Conservation (phyloP, 345 rosid genomes). For the Schrenkiella parvula region DNA sequence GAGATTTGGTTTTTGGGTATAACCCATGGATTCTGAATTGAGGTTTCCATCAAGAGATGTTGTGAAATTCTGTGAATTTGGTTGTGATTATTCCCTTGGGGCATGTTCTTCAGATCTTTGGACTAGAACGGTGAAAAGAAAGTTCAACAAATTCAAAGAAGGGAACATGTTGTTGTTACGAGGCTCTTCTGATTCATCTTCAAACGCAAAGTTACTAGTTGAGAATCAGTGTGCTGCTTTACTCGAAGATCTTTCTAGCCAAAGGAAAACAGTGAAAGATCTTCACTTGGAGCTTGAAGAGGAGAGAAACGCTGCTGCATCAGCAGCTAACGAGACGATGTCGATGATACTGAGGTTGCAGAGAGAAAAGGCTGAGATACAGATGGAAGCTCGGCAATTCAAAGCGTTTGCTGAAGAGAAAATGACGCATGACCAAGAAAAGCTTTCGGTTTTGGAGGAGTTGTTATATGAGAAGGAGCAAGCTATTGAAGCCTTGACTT, state of each 20-base stretch:
- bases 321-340: constrained; percentile 92
- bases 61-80: constrained; percentile 51
- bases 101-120: constrained; percentile 24
- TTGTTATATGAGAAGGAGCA: constrained; percentile 79
- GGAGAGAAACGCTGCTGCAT: constrained; percentile 80
- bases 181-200: constrained; percentile 42
- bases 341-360: constrained; percentile 90
- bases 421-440: constrained; percentile 76
- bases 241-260: constrained; percentile 60
- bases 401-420: constrained; percentile 72
- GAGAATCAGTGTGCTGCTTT: constrained; percentile 68
- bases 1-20: constrained; percentile 28
- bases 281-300: constrained; percentile 64
- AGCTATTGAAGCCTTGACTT: constrained; percentile 56
- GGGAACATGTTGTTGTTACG: constrained; percentile 36
- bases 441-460: constrained; percentile 53
- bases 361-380: constrained; percentile 91
- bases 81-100: constrained; percentile 42
- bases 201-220: constrained; percentile 55
- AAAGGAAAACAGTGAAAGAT: constrained; percentile 55
- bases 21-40: constrained; percentile 52
- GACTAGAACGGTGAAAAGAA: constrained; percentile 34
- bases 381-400: constrained; percentile 87
- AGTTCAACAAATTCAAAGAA: constrained; percentile 29
- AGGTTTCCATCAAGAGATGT: constrained; percentile 34